Evolutionary conservation across 805 yeast genomes (phyloP).

Genomic region (Kockiozyma suomiensis): DNA sequence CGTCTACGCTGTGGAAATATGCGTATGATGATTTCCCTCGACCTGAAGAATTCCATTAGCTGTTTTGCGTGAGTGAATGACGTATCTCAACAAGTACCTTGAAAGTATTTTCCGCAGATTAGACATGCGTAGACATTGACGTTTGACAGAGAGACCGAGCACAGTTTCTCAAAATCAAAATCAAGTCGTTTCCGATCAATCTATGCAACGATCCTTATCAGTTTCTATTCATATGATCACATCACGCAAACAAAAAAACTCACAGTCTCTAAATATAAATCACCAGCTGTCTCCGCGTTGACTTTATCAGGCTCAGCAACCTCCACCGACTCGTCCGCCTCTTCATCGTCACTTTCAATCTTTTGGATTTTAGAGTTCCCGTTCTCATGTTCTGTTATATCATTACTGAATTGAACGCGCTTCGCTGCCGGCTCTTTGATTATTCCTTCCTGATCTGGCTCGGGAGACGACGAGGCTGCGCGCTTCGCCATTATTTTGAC

Average conservation of each 20-base stretch:
- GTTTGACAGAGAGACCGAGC: slow-evolving; percentile 63
- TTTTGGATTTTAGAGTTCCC: not conserved
- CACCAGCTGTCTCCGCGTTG: slow-evolving; percentile 9
- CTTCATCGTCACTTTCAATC: slow-evolving; percentile 10
- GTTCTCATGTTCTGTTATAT: not conserved
- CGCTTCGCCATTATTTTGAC: slow-evolving; percentile 4
- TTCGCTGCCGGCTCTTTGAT: not conserved
- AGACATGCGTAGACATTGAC: slow-evolving; percentile 72
- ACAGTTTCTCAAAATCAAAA: slow-evolving; percentile 70
- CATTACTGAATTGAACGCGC: not conserved
- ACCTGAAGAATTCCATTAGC: slow-evolving; percentile 46
- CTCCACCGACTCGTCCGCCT: slow-evolving; percentile 17
- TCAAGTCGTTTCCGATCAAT: slow-evolving; percentile 47
- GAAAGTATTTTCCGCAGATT: slow-evolving; percentile 70
- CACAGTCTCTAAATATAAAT: slow-evolving; percentile 34
- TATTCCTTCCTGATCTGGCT: not conserved
- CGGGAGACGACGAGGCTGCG: slow-evolving; percentile 1
- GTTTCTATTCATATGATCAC: not conserved
- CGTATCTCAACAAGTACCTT: slow-evolving; percentile 36
- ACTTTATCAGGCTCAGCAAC: not conserved
- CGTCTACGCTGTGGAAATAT: slow-evolving; percentile 64
- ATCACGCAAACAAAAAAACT: not conserved
- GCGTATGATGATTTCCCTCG: slow-evolving; percentile 66
- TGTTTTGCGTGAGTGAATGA: not conserved
- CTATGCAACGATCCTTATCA: slow-evolving; percentile 3